Evolutionary conservation across 2,329 filamentous ascomycete genomes (phyloP), one percentile per base, ranked within the genome.

Genomic region (Juglanconis oblonga): DNA sequence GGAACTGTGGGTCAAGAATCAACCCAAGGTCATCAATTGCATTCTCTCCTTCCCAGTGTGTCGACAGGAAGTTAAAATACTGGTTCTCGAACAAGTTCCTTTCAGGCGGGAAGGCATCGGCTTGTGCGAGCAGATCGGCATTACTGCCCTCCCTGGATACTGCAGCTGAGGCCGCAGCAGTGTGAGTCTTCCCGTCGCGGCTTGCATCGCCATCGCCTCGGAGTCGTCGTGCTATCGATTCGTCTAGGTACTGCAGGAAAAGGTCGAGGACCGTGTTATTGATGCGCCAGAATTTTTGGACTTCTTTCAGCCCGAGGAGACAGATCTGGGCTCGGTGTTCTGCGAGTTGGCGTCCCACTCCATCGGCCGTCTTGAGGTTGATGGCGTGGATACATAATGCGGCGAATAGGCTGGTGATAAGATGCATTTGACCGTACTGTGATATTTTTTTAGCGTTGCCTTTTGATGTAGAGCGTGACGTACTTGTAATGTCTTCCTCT

Each of bases 241-340:
- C 70, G 57, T 76, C 74, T 5, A 75, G 69, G 3, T 75, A 75
- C 31, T 71, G 72, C 0, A 76, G 64, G 33, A 76, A 76, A 5
- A 76, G 62, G 31, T 76, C 73, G 5, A 76, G 67, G 0, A 75
- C 66, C 38, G 73, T 73, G 63, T 73, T 75, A 66, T 76, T 76
- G 61, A 75, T 74, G 17, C 71, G 66, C 73, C 73, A 76, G 64
- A 74, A 75, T n/a, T 74, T 74, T 32, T 75, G 72, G 0, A 76
- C 68, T 62, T 75, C 74, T 45, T 74, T 70, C 1, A 76, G 67
- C 4, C 72, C 72, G 3, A 76, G 64, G 2, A 75, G 71, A 42
- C 73, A 76, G 62, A 74, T 70, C 38, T 74, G 72, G 1, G 74
- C 73, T 17, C 73, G 68, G 59, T 75, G 71, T 55, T 74, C 72